Base-by-base conservation (phyloP, 1,139 yeast genomes). In the Kodamaea fungicola region DNA sequence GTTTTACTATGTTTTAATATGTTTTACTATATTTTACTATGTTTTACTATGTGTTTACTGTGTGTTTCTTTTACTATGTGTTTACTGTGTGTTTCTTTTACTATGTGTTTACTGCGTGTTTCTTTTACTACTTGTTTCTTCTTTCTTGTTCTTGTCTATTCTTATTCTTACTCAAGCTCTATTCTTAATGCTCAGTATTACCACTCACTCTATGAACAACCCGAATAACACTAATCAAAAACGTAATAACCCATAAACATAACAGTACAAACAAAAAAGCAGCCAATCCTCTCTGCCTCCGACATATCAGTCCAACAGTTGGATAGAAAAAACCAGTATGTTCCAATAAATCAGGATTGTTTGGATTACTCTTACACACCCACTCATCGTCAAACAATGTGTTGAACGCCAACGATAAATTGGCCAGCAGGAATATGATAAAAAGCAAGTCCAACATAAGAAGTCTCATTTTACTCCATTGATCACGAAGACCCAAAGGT, bases 351-450 rank as follows among this genome's bases (percentile, higher is more conserved):
- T 31, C 40, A 52, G 38, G 44, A 26, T 43, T 42, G 38, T 46
- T 50, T 3, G 64, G 55, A 13, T 51, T 54, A 35, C 54, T 60
- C 16, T 43, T 38, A 58, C 97, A 90, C 6, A 87, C 90, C 96
- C 97, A 90, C 48, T 80, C 74, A 34, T 73, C 71, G 56, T 88
- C 96, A 56, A 69, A 85, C 38, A 90, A 67, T 1, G 96, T 83
- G 55, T 88, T 83, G 62, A 89, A 89, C 2, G 96, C 79, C 35
- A 92, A 70, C 6, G 97, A 80, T 42, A 90, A 62, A 56, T 89
- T 90, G 2, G 97, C 96, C 34, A 95, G 80, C n/a, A 90, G 80
- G 54, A 90, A 86, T n/a, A 92, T 88, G 45, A 92, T 87, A 59
- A 92, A 88, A 27, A 90, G 64, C 34, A 90, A 67, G 55, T 92